Evolutionary conservation across 306 rosid species (phyloP).

Genomic region (Neltuma alba): DNA sequence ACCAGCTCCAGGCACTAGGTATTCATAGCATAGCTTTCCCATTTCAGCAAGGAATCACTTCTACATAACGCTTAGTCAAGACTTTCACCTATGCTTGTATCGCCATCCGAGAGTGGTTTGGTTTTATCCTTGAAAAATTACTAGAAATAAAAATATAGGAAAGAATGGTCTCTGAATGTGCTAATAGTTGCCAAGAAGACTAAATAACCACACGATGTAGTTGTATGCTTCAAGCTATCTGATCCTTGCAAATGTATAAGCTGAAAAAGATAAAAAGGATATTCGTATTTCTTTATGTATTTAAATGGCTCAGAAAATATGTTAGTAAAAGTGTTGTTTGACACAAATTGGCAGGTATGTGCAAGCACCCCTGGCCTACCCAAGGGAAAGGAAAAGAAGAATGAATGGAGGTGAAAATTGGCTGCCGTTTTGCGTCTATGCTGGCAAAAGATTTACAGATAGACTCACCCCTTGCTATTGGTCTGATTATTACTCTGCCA

Average conservation of each 20-base stretch:
- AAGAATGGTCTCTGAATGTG: not conserved
- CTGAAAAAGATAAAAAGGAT: not conserved
- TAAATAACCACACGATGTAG: not conserved
- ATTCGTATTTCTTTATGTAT: not conserved
- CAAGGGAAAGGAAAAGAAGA: slow-evolving; percentile 81
- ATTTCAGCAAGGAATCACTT: not conserved
- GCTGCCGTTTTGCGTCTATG: slow-evolving; percentile 83
- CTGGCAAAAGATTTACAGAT: slow-evolving; percentile 55
- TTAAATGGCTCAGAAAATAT: not conserved
- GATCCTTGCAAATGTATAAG: not conserved
- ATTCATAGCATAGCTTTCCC: not conserved
- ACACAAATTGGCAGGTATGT: slow-evolving; percentile 63
- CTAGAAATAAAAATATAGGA: not conserved
- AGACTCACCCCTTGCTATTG: slow-evolving; percentile 71
- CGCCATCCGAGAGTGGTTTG: not conserved
- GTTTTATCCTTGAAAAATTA: not conserved
- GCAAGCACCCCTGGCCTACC: slow-evolving; percentile 91
- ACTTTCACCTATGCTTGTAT: not conserved
- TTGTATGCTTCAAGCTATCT: not conserved
- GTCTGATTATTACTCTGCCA: slow-evolving; percentile 76
- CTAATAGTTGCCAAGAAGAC: not conserved
- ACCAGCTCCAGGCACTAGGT: not conserved
- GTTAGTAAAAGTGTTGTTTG: not conserved
- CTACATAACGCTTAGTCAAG: not conserved
- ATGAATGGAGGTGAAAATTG: slow-evolving; percentile 91